phyloP scores from a whole-genome alignment of 768 basidiomycete genomes.

The Boletus vermiculosoides region DNA sequence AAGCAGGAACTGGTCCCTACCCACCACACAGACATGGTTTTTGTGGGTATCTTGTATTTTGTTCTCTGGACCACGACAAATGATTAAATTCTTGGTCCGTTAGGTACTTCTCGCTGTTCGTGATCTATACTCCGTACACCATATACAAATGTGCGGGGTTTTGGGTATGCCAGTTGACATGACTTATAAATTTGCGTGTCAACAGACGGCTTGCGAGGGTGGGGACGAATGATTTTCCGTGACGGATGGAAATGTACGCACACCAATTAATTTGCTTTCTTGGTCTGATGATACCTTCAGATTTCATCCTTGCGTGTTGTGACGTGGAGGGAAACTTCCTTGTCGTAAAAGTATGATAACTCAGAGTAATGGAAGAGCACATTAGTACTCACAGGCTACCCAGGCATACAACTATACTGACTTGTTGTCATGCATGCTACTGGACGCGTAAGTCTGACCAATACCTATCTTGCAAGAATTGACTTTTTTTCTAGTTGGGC shows the following conservation, averaged over 20 bases:
- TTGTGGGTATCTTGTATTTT: constrained; percentile 49
- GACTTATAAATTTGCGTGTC: neutral
- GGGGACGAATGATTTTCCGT: constrained; percentile 65
- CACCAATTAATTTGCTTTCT: neutral
- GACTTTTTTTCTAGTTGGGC: constrained; percentile 61
- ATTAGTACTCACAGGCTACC: neutral
- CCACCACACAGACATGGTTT: constrained; percentile 84
- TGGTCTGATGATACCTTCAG: constrained; percentile 37
- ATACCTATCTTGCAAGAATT: neutral
- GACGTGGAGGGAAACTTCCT: constrained; percentile 90
- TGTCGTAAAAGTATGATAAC: constrained; percentile 60
- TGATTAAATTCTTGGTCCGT: neutral
- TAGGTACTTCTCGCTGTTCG: constrained; percentile 78
- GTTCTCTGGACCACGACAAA: neutral
- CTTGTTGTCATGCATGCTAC: constrained; percentile 86
- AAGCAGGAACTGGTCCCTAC: constrained; percentile 63
- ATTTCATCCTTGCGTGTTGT: constrained; percentile 72
- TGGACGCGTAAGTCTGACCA: constrained; percentile 65
- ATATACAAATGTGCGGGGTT: constrained; percentile 72
- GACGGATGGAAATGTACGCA: constrained; percentile 88
- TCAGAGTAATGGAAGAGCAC: neutral
- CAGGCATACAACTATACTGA: constrained; percentile 86
- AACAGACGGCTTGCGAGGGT: constrained; percentile 80
- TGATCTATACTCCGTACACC: constrained; percentile 83
- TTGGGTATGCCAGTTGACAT: neutral